Percentiles rank a stretch among this genome's conserved stretches.
phyloP scores from a whole-genome alignment of 495 filamentous ascomycete species.

The Lasiosphaeria ovina region DNA sequence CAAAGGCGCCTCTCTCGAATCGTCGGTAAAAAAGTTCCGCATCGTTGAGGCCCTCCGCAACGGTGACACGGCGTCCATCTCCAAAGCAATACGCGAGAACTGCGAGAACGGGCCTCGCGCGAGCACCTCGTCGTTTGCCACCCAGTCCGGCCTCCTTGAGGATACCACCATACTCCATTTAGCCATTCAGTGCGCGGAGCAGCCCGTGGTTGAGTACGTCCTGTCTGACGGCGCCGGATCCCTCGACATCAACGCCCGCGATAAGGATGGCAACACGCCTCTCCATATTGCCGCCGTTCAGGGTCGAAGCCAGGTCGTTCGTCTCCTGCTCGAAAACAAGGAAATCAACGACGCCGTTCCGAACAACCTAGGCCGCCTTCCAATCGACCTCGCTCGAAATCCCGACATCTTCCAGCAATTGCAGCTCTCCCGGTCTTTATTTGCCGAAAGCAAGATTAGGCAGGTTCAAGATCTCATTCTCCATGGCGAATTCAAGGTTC shows the following conservation, averaged over 20 bases:
- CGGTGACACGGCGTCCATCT: constrained; percentile 87
- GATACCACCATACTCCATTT: constrained; percentile 89
- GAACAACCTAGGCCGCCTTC: constrained; percentile 84
- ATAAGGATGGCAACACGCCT: constrained; percentile 90
- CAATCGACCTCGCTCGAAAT: constrained; percentile 83
- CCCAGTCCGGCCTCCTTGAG: constrained; percentile 52
- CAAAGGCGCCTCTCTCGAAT: constrained; percentile 69
- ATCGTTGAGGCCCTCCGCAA: constrained; percentile 88
- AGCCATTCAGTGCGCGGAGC: constrained; percentile 94
- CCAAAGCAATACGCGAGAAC: constrained; percentile 76
- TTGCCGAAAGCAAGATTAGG: constrained; percentile 79
- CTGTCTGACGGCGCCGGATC: constrained; percentile 65
- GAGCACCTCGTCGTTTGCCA: constrained; percentile 54
- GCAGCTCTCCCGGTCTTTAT: constrained; percentile 85
- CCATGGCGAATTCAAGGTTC: constrained; percentile 66
- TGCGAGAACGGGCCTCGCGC: constrained; percentile 46
- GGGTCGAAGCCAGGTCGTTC: constrained; percentile 73
- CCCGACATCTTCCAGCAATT: constrained; percentile 95
- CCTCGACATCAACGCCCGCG: constrained; percentile 83
- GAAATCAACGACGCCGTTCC: constrained; percentile 84
- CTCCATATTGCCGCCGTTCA: constrained; percentile 85
- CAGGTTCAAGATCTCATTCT: constrained; percentile 75
- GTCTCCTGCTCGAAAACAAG: constrained; percentile 72
- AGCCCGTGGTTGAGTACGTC: constrained; percentile 93
- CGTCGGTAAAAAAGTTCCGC: constrained; percentile 90